phyloP scores from a whole-genome alignment of 306 rosid species.

The Rubus idaeus region DNA sequence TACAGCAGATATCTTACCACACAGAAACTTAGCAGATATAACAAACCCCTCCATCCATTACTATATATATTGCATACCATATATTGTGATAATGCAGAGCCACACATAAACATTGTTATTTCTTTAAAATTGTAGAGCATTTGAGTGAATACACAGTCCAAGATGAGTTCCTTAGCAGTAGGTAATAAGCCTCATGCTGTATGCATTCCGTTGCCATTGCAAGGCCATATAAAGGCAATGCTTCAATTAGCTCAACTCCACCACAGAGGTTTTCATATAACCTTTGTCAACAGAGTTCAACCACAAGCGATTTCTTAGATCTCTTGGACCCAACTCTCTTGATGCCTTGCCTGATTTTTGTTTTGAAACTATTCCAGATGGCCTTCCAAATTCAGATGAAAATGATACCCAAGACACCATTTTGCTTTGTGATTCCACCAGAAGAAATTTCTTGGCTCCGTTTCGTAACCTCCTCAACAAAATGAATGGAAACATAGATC shows the following conservation, averaged over 20 bases:
- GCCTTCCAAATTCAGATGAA: background rate
- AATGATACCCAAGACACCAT: background rate
- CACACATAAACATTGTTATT: background rate
- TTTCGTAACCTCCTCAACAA: background rate
- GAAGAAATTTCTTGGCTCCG: background rate
- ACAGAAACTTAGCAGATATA: background rate
- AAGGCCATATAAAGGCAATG: constrained; percentile 14
- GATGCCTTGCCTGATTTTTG: background rate
- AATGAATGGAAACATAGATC: background rate
- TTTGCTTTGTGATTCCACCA: background rate
- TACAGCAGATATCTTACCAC: background rate
- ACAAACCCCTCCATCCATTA: background rate
- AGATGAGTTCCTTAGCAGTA: background rate
- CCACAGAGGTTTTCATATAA: constrained; percentile 6
- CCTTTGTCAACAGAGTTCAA: constrained; percentile 19
- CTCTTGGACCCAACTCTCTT: constrained; percentile 5
- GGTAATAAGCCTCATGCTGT: constrained; percentile 15
- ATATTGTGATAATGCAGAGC: background rate
- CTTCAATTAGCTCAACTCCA: constrained; percentile 12
- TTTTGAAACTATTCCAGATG: constrained; percentile 13
- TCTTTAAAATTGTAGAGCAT: background rate
- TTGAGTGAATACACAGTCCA: background rate
- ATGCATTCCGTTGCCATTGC: background rate
- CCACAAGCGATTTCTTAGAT: constrained; percentile 5
- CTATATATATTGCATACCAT: background rate